A percentile compares a stretch with the other conserved stretches of the same genome.
These are phyloP conservation scores for Lichtheimia ramosa DNA, from an alignment of 371 early-diverging fungal species.

Conservation along the genomic window DNA sequence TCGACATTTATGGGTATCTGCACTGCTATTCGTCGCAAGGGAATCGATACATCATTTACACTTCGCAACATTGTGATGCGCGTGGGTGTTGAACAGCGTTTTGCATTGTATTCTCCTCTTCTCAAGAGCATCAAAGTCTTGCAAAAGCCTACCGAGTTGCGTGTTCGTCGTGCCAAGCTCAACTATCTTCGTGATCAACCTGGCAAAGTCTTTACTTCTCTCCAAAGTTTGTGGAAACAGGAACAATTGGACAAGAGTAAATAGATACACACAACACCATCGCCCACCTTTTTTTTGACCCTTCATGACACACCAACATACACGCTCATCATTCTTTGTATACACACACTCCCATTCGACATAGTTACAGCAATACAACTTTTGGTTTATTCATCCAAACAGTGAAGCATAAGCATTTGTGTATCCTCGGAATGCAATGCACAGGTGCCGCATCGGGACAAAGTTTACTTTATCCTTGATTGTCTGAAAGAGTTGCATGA, in stretches of 20 bases:
- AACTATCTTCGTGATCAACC: constrained; percentile 81
- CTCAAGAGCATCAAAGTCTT: constrained; percentile 75
- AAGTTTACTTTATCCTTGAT: no score
- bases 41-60: constrained; percentile 76
- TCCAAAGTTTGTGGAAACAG: constrained; percentile 58
- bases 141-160: constrained; percentile 57
- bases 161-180: constrained; percentile 77
- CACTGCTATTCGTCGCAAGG: constrained; percentile 80
- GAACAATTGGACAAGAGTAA: constrained; percentile 39
- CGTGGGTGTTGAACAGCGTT: constrained; percentile 83
- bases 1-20: constrained; percentile 78
- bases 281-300: not conserved
- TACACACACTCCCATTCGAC: not conserved
- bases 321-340: not conserved
- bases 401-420: no score
- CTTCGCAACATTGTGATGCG: constrained; percentile 81
- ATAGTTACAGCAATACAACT: no score
- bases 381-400: not conserved
- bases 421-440: no score
- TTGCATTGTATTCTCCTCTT: constrained; percentile 80
- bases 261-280: constrained; percentile 1
- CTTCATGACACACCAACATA: not conserved
- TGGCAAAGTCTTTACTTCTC: constrained; percentile 66
- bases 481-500: no score
- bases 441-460: no score